Base-by-base conservation (phyloP, 2,329 filamentous ascomycete species). In the Claviceps digitariae region DNA sequence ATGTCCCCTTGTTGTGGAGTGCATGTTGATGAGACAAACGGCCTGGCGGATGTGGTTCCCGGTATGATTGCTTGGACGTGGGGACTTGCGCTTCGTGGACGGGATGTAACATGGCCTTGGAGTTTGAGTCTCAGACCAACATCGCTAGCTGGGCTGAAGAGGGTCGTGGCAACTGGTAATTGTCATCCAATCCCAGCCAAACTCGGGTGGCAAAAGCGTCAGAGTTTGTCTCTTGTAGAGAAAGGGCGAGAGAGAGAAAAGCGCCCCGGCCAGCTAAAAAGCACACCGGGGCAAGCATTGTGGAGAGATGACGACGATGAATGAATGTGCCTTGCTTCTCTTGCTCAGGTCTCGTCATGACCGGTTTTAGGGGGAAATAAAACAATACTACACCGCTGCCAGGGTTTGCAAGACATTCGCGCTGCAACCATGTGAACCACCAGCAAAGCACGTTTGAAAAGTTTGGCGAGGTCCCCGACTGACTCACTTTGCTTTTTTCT, bases 21-120 rank as follows among this genome's bases (percentile, higher is more conserved):
- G 44, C 44, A 46, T 44, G 49, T 25, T 31, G 49, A 34, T 51
- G 49, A 51, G 40, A 51, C 49, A 31, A 27, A 38, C 38, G n/a
- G 38, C 3, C 25, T 21, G 20, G 25, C 40, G 38, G 49, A 25
- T 43, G 27, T 43, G 38, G 8, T 34, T 52, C 43, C 41, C 41
- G 41, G 12, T 23, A 21, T 23, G 3, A 10, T 15, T 44, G 41
- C 15, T 8, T 17, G 13, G 34, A 34, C 20, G 40, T 13, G 29
- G 44, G 21, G 8, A 9, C n/a, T n/a, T 23, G 10, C 5, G 23
- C 43, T 15, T 15, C 43, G 21, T 45, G 43, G 21, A 43, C 25
- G 38, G 27, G 20, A 49, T 34, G 31, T 13, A 44, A 45, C 44
- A 46, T 27, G 44, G 44, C 25, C 40, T 41, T 21, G 20, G 4